Conservation (phyloP, 495 filamentous ascomycete species). For the Staphylotrichum longicolle region DNA sequence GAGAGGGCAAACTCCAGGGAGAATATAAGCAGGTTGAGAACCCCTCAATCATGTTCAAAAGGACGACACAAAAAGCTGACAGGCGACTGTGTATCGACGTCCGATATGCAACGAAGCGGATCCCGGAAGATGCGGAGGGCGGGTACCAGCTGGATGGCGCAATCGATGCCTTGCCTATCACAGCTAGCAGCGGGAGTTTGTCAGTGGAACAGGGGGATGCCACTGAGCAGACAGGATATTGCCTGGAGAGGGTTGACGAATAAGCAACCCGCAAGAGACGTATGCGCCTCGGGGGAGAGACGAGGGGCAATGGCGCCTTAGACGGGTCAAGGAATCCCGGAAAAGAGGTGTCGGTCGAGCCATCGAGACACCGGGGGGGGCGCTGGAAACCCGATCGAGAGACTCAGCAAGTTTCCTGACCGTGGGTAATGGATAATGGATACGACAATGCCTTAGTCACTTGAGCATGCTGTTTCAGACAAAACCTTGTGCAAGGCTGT, state of each 20-base stretch:
- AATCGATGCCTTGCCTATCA: slow-evolving; percentile 32
- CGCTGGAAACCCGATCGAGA: not conserved
- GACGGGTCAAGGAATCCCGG: no score
- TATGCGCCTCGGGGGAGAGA: not conserved
- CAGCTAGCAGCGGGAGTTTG: slow-evolving; percentile 19
- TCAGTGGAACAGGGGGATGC: not conserved
- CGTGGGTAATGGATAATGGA: not conserved
- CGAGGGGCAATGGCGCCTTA: not conserved
- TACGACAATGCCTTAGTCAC: not conserved
- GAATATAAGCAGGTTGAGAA: not conserved
- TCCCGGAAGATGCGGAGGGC: slow-evolving; percentile 14
- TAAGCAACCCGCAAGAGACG: not conserved
- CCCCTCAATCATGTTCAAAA: not conserved
- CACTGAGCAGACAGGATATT: slow-evolving; percentile 3
- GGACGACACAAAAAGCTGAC: not conserved
- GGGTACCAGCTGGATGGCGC: slow-evolving; percentile 30
- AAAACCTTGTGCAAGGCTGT: not conserved
- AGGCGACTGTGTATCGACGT: not conserved
- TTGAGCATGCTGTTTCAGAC: not conserved
- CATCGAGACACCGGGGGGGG: not conserved
- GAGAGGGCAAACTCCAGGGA: not conserved
- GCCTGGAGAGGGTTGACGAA: slow-evolving; percentile 1
- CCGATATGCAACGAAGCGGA: slow-evolving; percentile 15
- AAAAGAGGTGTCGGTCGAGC: not conserved
- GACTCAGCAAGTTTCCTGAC: no score